Base-by-base conservation (phyloP, 331 rosid species). In the Arachis monticola region DNA sequence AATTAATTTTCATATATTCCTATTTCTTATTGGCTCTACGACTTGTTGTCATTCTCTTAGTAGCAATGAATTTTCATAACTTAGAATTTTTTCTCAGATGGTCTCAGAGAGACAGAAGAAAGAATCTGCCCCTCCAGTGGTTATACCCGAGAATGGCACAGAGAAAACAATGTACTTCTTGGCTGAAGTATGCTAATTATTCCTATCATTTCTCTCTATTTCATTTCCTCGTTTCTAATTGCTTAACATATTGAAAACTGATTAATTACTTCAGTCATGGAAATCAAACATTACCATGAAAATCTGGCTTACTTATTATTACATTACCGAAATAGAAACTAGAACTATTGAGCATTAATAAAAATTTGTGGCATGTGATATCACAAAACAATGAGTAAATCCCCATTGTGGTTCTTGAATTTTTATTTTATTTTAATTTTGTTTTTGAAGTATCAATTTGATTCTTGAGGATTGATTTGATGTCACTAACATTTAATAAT, bases 51-150 rank as follows among this genome's bases (percentile, higher is more conserved):
- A 60, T 61, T 58, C 77, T 12, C 35, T 45, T 56, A 68, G 30
- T 75, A 75, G 60, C 17, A 31, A 57, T 65, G 44, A 44, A 13
- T 64, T 55, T 77, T 85, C 47, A 77, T 80, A 77, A 48, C 30
- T 77, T 60, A 69, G 78, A 61, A 55, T 75, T 72, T 81, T 79
- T 65, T 73, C 77, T 83, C 92, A 92, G 99, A 81, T 95, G 86
- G 97, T 95, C 81, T 80, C 96, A 50, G 97, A 95, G 81, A 95
- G 93, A 82, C 99, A 95, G 79, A 89, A 90, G 83, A 95, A 92
- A 84, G 97, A 92, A 76, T 95, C 99, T 52, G 99, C 96, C 70
- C 97, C 97, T 79, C 99, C 99, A 47, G 65, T 85, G 67, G 77
- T 81, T 79, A 77, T 83, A 11, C 66, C 86, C 22, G 92, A 86